Conservation (phyloP, 2,329 filamentous ascomycete species). For the Fusarium concolor region DNA sequence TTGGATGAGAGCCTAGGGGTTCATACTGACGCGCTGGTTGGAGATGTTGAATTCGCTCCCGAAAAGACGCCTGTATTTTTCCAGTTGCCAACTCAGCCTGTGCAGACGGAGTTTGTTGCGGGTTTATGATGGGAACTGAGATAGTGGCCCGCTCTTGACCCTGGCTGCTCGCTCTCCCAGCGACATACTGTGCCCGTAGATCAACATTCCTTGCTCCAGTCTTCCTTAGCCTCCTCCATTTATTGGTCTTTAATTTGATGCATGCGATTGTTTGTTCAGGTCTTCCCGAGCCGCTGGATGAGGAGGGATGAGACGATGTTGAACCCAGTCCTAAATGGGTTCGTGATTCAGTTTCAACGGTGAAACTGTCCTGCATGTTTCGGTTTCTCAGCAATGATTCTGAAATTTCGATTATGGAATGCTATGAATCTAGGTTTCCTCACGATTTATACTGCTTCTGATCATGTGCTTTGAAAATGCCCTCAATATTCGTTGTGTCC, state of each 20-base stretch:
- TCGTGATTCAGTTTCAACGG: not conserved
- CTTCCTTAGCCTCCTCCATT: not conserved
- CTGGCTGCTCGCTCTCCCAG: not conserved
- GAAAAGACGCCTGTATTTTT: not conserved
- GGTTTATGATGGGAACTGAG: not conserved
- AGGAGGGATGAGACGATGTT: not conserved
- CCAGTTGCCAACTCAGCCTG: not conserved
- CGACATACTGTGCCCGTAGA: not conserved
- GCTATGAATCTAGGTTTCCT: not conserved
- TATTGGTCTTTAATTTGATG: not conserved
- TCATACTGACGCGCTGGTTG: not conserved
- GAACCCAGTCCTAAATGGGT: not conserved
- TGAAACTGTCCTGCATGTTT: not conserved
- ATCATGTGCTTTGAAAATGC: too few relatives aligned
- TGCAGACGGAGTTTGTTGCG: not conserved
- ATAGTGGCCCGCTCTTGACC: not conserved
- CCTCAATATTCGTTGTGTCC: not conserved
- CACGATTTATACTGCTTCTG: not conserved
- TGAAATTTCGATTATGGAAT: not conserved
- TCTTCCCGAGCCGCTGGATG: not conserved
- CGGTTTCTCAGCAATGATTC: not conserved
- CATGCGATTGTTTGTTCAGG: not conserved
- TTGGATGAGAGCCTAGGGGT: constrained; percentile 8
- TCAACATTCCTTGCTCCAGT: not conserved
- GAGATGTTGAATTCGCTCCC: not conserved